A percentile compares a stretch with the other conserved stretches of the same genome.
Evolutionary conservation across 306 rosid genomes (phyloP).

Genomic region (Fragaria iinumae): DNA sequence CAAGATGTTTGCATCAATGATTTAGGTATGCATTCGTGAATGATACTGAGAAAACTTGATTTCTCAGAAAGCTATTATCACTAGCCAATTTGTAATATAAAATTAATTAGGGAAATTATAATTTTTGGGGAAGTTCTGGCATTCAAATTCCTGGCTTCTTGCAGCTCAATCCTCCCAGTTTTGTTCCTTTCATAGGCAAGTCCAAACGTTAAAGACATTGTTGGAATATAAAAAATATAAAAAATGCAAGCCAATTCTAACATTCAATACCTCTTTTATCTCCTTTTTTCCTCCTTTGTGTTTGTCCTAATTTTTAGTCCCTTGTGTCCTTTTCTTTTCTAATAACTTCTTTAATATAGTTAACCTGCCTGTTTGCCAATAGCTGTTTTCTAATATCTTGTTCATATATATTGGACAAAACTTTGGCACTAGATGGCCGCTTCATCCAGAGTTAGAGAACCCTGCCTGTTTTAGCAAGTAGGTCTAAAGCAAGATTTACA

Average conservation of each 20-base stretch:
- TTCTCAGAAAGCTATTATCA: background rate
- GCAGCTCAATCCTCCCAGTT: background rate
- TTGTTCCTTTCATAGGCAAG: background rate
- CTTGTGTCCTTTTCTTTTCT: background rate
- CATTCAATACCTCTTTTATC: background rate
- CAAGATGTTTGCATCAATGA: slow-evolving; percentile 88
- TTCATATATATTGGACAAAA: background rate
- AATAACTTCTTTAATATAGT: background rate
- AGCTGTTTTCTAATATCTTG: background rate
- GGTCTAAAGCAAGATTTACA: background rate
- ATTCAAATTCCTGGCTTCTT: background rate
- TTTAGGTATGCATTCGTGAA: slow-evolving; percentile 53
- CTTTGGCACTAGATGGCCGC: background rate
- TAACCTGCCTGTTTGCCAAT: background rate
- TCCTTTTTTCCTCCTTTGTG: background rate
- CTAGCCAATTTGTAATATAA: background rate
- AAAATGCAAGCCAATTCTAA: background rate
- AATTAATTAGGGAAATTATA: background rate
- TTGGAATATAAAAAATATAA: background rate
- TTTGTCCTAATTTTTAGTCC: background rate
- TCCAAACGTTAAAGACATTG: background rate
- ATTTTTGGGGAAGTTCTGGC: background rate
- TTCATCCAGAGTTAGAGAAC: background rate
- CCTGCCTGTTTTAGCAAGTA: background rate
- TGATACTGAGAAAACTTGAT: background rate